Evolutionary conservation across 2,329 filamentous ascomycete genomes (phyloP), one percentile per base, ranked within the genome.

Genomic region (Calycina marina): DNA sequence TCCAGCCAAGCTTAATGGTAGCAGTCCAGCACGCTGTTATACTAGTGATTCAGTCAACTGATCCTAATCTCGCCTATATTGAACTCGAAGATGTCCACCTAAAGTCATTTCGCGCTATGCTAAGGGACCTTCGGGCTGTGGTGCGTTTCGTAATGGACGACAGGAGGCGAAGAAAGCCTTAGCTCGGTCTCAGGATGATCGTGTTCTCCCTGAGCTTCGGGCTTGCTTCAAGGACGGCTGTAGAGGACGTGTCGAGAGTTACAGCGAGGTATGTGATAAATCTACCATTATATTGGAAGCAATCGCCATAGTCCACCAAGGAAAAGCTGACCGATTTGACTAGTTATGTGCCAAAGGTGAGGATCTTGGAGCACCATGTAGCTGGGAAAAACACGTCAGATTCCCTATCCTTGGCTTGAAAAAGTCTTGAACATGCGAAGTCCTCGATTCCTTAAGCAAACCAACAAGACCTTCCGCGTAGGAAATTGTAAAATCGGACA

Each of bases 321-420:
- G n/a, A n/a, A n/a, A n/a, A n/a, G n/a, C n/a, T n/a, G n/a, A n/a
- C n/a, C n/a, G n/a, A n/a, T n/a, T n/a, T n/a, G n/a, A n/a, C n/a
- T n/a, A n/a, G n/a, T n/a, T n/a, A n/a, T n/a, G n/a, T n/a, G n/a
- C n/a, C n/a, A n/a, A n/a, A n/a, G n/a, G n/a, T n/a, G 14, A 18
- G 16, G 29, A 16, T 2, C 3, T 18, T 13, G 26, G 26, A 12
- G 18, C 26, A 3, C 5, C 11, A 14, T 34, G 30, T 4, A 24
- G 42, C 6, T 33, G 10, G 2, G 46, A 2, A 36, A 39, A 20
- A 46, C 50, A 2, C 42, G 36, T 13, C 39, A 43, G 26, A 45
- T 40, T 14, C 39, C 29, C n/a, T 51, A 51, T 17, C 47, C 47
- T 4, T 50, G 46, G 47, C 24, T 49, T 29, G 40, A 45, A 8